Evolutionary conservation across 306 rosid species (phyloP).

Genomic region (Pyrus pyrifolia): DNA sequence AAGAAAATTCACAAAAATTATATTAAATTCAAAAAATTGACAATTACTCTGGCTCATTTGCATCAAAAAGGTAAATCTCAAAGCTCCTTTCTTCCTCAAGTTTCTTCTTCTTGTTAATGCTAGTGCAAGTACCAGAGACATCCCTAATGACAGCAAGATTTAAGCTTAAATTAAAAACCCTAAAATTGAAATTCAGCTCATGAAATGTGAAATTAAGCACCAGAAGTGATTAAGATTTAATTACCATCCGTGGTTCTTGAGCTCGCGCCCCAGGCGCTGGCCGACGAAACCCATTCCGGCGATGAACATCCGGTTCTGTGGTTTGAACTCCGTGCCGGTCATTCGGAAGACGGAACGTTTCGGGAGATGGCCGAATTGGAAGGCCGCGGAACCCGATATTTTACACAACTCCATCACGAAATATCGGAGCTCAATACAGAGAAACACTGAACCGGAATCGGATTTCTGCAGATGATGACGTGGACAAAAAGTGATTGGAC

Average conservation of each 20-base stretch:
- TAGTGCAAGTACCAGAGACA: constrained; percentile 77
- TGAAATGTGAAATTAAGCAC: neutral
- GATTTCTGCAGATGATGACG: too few species aligned
- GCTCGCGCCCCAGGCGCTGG: constrained; percentile 46
- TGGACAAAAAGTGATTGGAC: too few species aligned
- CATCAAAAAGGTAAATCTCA: constrained; percentile 56
- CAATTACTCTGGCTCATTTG: constrained; percentile 64
- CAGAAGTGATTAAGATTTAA: constrained; percentile 8
- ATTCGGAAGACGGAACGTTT: neutral
- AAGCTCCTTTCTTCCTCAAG: constrained; percentile 56
- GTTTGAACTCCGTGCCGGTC: constrained; percentile 11
- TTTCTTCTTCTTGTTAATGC: constrained; percentile 51
- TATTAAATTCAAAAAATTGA: neutral
- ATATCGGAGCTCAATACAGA: neutral
- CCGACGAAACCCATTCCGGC: constrained; percentile 77
- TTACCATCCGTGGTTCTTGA: constrained; percentile 63
- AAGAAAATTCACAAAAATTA: neutral
- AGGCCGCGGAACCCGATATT: neutral
- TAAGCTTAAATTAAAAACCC: neutral
- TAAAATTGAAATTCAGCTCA: neutral
- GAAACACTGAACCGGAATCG: too few species aligned
- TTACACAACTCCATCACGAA: constrained; percentile 2
- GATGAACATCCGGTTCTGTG: constrained; percentile 50
- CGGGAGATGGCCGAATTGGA: neutral
- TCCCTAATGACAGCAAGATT: constrained; percentile 15